Percentiles rank a stretch among this genome's conserved stretches.
phyloP scores from a whole-genome alignment of 2,329 filamentous ascomycete species.

The Exophiala sideris region DNA sequence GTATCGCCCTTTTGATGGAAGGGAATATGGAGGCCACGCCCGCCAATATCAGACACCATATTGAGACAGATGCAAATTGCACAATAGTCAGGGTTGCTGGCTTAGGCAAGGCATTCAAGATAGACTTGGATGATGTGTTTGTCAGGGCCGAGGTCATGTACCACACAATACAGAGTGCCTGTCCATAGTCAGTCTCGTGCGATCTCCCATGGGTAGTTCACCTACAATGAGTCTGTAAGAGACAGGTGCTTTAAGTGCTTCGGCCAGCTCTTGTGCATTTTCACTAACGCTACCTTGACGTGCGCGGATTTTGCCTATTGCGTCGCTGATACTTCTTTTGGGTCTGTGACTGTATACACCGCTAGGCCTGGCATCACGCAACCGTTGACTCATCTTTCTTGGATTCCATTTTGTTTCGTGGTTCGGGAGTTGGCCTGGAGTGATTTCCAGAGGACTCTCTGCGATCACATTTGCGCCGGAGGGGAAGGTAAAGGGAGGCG shows the following conservation, averaged over 20 bases:
- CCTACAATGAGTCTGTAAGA: conserved; percentile 83
- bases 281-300: conserved; percentile 83
- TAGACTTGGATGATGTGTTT: conserved; percentile 96
- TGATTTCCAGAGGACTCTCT: conserved; percentile 29
- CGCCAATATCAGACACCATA: conserved; percentile 77
- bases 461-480: conserved; percentile 12
- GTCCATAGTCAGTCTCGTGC: conserved; percentile 27
- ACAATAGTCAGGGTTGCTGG: conserved; percentile 87
- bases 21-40: conserved; percentile 73
- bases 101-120: conserved; percentile 84
- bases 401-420: conserved; percentile 59
- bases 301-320: conserved; percentile 76
- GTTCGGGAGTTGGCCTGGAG: conserved; percentile 29
- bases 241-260: conserved; percentile 83
- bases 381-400: conserved; percentile 50
- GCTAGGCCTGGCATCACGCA: conserved; percentile 17
- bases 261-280: conserved; percentile 89
- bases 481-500: conserved; percentile 29
- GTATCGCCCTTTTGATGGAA: conserved; percentile 64
- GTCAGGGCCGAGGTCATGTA: conserved; percentile 93
- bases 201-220: conserved; percentile 5
- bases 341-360: conserved; percentile 54
- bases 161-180: conserved; percentile 87
- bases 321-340: conserved; percentile 85
- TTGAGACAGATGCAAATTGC: conserved; percentile 89